Conservation (phyloP, 805 yeast species). For the Teunomyces aglyptinius region DNA sequence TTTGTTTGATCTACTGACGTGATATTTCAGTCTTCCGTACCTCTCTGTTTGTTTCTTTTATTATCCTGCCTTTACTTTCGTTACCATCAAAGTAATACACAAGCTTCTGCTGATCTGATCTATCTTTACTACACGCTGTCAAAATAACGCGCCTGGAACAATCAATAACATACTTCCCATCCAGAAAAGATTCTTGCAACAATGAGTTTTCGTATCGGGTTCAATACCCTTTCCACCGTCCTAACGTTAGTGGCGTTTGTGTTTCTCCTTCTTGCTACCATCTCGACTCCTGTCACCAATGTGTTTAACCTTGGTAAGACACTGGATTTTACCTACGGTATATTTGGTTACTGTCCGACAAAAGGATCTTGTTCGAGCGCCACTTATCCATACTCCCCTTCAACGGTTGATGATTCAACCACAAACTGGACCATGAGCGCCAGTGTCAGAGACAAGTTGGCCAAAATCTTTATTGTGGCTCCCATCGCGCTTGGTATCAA, state of each 20-base stretch:
- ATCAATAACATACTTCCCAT: background rate
- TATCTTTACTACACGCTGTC: background rate
- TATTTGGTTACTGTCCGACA: constrained; percentile 60
- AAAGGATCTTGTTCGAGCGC: constrained; percentile 42
- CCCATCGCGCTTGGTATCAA: constrained; percentile 70
- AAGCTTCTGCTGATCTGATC: background rate
- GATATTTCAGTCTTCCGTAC: background rate
- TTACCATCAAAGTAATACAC: background rate
- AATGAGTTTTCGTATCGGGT: constrained; percentile 22
- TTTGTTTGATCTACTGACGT: background rate
- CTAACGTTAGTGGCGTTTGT: constrained; percentile 56
- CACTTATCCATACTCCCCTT: constrained; percentile 45
- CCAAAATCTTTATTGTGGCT: constrained; percentile 53
- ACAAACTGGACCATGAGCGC: constrained; percentile 50
- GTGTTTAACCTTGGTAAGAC: constrained; percentile 51
- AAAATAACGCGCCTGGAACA: background rate
- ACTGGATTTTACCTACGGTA: constrained; percentile 51
- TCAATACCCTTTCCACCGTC: constrained; percentile 41
- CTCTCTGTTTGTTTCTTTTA: background rate
- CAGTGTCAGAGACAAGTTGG: constrained; percentile 49
- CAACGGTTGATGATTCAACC: constrained; percentile 20
- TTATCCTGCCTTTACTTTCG: background rate
- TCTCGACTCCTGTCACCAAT: constrained; percentile 58
- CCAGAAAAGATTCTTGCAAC: too few relatives aligned
- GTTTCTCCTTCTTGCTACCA: constrained; percentile 56